These are phyloP conservation scores for Epichloe bromicola DNA, from an alignment of 2,329 filamentous ascomycete genomes.

Conservation along the genomic window DNA sequence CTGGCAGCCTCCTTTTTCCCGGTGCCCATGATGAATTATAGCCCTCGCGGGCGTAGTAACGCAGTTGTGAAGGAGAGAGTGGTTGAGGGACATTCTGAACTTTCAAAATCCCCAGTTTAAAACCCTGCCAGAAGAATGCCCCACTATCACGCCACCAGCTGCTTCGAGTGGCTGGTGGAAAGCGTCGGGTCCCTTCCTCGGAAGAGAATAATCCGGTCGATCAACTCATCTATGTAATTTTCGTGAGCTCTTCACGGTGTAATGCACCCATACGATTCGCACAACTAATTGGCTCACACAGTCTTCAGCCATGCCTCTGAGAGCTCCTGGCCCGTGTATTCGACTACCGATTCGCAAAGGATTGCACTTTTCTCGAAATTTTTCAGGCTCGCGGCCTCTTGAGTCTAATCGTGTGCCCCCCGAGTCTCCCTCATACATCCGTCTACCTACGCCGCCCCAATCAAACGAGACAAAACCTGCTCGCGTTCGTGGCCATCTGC, in stretches of 20 bases:
- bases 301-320: constrained; percentile 15
- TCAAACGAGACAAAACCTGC: constrained; percentile 37
- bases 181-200: neutral
- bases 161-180: neutral
- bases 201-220: constrained; percentile 1
- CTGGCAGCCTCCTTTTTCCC: constrained; percentile 84
- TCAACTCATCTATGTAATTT: neutral
- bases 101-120: constrained; percentile 1
- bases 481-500: constrained; percentile 63
- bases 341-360: constrained; percentile 16
- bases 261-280: neutral
- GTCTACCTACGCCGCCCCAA: constrained; percentile 66
- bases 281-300: neutral
- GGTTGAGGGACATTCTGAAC: neutral
- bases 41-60: neutral
- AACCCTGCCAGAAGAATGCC: neutral
- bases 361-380: constrained; percentile 14
- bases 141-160: neutral
- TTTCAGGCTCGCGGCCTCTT: constrained; percentile 23
- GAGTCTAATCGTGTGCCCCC: constrained; percentile 53
- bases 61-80: neutral
- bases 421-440: constrained; percentile 79
- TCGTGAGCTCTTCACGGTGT: neutral
- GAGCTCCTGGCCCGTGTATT: constrained; percentile 12
- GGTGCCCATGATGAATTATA: constrained; percentile 53